Evolutionary conservation across 2,329 filamentous ascomycete species (phyloP), one percentile per base, ranked within the genome.

Genomic region (Pseudopyricularia javanii): DNA sequence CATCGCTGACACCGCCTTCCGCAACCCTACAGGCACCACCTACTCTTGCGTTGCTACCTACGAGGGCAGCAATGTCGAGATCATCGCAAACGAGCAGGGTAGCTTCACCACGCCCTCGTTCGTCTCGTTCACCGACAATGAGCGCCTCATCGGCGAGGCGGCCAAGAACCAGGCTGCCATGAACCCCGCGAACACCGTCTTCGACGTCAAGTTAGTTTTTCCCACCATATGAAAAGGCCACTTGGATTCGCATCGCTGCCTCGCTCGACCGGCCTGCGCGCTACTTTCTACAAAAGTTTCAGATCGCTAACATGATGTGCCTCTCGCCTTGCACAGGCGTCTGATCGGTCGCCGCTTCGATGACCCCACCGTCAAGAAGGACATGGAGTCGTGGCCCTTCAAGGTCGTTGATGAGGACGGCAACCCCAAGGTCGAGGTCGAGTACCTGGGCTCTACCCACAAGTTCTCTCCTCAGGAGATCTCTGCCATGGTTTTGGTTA

Each of bases 61-160:
- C 78, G 93, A 97, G 78, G 93, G 93, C 73, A 91, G 82, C 80
- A 96, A 95, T 85, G 91, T 97, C 73, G 93, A 98, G 75, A 98
- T 98, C 82, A 96, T 97, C 74, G 91, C 91, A 86, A 97, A 97
- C 78, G 91, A 97, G 83, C 91, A 97, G 85, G 91, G 91, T 82
- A 91, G 83, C 77, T 95, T 95, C 78, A 97, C 93, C 69, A 97
- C 93, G 59, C 93, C 93, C 62, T 97, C 93, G 54, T 98, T 96
- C 80, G 93, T 98, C 70, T 95, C 89, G 65, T 98, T 98, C 84
- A 96, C 90, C 70, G 85, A 91, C 67, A 89, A 95, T 79, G 93
- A 98, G 82, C 91, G 93, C 74, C 79, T 98, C 76, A 97, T 97
- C 69, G 93, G 93, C 80, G 93, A 97, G 82, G 91, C 93, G 57